A percentile compares a stretch with the other conserved stretches of the same genome.
Conservation (phyloP, 129 eudicot species). For the Rutidosis leptorrhynchoides region DNA sequence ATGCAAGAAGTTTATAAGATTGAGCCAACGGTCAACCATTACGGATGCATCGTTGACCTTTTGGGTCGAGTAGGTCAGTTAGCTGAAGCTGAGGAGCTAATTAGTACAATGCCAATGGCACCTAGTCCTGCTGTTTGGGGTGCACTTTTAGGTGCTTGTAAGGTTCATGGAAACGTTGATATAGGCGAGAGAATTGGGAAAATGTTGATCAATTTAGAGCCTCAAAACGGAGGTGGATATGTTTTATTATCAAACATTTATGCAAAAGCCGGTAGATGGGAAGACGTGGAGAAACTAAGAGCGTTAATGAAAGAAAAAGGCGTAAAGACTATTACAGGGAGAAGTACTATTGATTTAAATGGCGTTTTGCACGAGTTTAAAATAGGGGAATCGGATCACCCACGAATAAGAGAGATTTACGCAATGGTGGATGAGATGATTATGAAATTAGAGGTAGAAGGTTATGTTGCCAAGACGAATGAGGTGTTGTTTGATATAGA, state of each 20-base stretch:
- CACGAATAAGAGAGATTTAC: constrained; percentile 40
- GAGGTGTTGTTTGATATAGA: constrained; percentile 55
- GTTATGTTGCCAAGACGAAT: constrained; percentile 43
- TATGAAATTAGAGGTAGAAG: constrained; percentile 31
- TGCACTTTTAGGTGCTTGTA: constrained; percentile 63
- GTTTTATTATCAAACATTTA: constrained; percentile 57
- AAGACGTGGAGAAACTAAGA: constrained; percentile 41
- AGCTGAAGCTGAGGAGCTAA: constrained; percentile 47
- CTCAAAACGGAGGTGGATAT: constrained; percentile 56
- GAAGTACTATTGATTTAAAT: constrained; percentile 43
- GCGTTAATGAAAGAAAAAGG: constrained; percentile 50
- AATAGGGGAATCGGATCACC: constrained; percentile 52
- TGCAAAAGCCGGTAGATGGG: constrained; percentile 64
- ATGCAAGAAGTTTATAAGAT: constrained; percentile 41
- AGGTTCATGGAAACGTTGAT: constrained; percentile 43
- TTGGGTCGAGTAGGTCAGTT: constrained; percentile 51
- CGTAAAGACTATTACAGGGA: constrained; percentile 45
- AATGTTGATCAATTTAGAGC: constrained; percentile 47
- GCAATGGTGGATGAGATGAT: constrained; percentile 41
- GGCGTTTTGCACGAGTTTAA: constrained; percentile 56
- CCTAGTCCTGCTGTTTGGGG: constrained; percentile 56
- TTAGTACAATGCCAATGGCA: constrained; percentile 46
- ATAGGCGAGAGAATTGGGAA: constrained; percentile 52
- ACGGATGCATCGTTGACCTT: constrained; percentile 59
- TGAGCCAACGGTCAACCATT: constrained; percentile 50